Evolutionary conservation across 768 basidiomycete species (phyloP).

Genomic region (Lentinula sp.): DNA sequence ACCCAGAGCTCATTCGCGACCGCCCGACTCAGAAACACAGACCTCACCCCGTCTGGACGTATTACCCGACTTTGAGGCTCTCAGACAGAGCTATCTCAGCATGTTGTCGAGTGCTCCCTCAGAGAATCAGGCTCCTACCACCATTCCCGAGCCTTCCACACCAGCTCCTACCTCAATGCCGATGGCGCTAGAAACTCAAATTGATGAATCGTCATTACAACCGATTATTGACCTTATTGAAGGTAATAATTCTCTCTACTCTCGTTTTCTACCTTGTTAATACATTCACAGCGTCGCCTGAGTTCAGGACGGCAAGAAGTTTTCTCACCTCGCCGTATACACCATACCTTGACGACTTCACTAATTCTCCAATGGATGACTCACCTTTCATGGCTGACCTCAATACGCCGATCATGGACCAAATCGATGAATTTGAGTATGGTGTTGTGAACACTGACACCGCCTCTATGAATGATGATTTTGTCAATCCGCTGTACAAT

Average conservation of each 20-base stretch:
- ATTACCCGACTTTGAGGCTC: constrained; percentile 37
- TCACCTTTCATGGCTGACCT: constrained; percentile 4
- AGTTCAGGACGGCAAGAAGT: background rate
- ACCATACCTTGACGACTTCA: constrained; percentile 2
- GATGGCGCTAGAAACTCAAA: background rate
- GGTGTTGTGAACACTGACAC: background rate
- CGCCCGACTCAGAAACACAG: constrained; percentile 30
- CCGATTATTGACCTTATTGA: background rate
- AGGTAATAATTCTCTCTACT: background rate
- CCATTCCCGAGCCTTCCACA: background rate
- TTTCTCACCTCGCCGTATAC: constrained; percentile 7
- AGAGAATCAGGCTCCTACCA: background rate
- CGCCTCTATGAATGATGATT: background rate
- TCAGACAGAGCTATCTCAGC: constrained; percentile 59
- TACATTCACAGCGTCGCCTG: background rate
- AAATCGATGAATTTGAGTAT: constrained; percentile 1
- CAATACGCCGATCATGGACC: constrained; percentile 7
- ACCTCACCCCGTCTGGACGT: constrained; percentile 22
- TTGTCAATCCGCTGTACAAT: background rate
- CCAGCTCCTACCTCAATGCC: background rate
- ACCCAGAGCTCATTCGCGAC: constrained; percentile 30
- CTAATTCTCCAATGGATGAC: constrained; percentile 6
- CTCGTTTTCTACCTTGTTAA: background rate
- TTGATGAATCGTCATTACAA: background rate
- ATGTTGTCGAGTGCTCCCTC: constrained; percentile 56